Evolutionary conservation across 2,329 filamentous ascomycete species (phyloP), one percentile per base, ranked within the genome.

Genomic region (Cadophora gregata): DNA sequence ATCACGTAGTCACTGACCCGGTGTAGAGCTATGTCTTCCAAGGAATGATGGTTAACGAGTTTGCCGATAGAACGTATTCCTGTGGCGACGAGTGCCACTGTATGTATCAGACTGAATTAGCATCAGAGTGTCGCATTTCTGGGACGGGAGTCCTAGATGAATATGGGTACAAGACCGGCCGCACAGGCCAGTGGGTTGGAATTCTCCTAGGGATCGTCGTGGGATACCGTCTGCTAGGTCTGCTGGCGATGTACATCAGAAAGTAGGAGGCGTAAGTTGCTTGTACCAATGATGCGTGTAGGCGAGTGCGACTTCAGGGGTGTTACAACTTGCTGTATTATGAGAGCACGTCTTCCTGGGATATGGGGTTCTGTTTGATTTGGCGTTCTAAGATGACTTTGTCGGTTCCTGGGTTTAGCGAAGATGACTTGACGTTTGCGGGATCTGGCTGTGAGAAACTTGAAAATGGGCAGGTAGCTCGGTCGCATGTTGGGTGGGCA

Each of bases 21-120:
- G 29, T 14, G 14, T 12, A 62, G 60, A 82, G 84, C 50, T 96
- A 94, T 73, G 93, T 96, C 3, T 97, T 96, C 76, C 88, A 95
- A 75, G 93, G 92, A 16, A 96, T 97, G 93, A 96, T 96, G 92
- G 88, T 95, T 62, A 96, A 96, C 75, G 92, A 97, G 80, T 96
- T 97, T 77, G 81, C 81, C 0, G 71, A 85, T 21, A 82, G 91
- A 16, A 84, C 81, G 3, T 96, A 92, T 77, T 77, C 79, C 3
- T 95, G 92, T 75, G 80, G 65, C 1, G 63, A 64, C 24, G 24
- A 69, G 48, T 79, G 82, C 69, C 78, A 78, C 0, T 96, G 93
- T 80, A 90, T 92, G 86, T 96, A 90, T 77, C 78, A 84, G 45
- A 90, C 85, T 6, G 82, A 84, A 68, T 76, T 93, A 66, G 85